Evolutionary conservation across 1,284 basidiomycete species (phyloP).

Genomic region (Binderoboletus segoi): DNA sequence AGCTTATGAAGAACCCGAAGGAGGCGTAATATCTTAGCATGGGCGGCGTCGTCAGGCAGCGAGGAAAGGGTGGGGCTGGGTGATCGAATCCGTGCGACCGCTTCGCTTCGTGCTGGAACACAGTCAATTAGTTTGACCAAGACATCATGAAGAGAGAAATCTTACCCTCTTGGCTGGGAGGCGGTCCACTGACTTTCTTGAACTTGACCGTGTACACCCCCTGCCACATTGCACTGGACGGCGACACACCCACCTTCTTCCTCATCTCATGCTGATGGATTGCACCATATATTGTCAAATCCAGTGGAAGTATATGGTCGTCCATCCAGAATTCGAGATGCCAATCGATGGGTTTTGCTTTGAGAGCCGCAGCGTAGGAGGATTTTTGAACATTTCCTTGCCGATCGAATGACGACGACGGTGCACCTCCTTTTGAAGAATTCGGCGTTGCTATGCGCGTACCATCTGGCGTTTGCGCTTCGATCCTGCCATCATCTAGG

Average conservation of each 20-base stretch:
- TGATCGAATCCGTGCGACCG: conserved; percentile 54
- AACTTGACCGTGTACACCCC: conserved; percentile 91
- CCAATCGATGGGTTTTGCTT: conserved; percentile 92
- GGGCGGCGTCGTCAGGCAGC: conserved; percentile 81
- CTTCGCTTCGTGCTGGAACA: conserved; percentile 38
- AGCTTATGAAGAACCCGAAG: conserved; percentile 87
- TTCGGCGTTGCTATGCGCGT: conserved; percentile 91
- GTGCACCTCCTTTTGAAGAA: conserved; percentile 44
- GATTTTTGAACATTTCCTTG: conserved; percentile 51
- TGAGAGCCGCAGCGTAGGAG: conserved; percentile 94
- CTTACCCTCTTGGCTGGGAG: conserved; percentile 62
- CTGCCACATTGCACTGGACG: conserved; percentile 82
- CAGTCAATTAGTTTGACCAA: conserved; percentile 15
- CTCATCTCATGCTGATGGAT: conserved; percentile 87
- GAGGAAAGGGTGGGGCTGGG: conserved; percentile 69
- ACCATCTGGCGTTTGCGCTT: conserved; percentile 95
- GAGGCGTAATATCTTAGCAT: conserved; percentile 89
- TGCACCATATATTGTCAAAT: conserved; percentile 94
- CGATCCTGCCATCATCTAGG: conserved; percentile 85
- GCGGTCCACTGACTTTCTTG: conserved; percentile 88
- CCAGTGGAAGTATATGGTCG: conserved; percentile 78
- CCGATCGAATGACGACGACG: conserved; percentile 38
- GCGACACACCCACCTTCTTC: conserved; percentile 61
- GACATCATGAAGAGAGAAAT: conserved; percentile 1
- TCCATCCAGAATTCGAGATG: conserved; percentile 96